phyloP scores from a whole-genome alignment of 208 protist genomes.

The Trypanosoma mega region DNA sequence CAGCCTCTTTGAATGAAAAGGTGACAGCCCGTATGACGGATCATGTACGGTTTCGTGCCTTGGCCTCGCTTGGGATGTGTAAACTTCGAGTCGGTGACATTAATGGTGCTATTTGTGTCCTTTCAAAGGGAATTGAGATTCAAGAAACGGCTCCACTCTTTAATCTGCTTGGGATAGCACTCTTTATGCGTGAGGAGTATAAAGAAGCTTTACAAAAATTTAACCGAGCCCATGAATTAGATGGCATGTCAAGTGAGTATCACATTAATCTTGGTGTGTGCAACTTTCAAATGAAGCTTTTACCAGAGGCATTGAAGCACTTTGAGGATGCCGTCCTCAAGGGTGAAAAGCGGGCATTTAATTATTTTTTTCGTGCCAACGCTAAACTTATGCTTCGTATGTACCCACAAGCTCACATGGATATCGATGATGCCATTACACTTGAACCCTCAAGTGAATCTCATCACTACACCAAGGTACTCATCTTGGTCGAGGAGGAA shows the following conservation, averaged over 20 bases:
- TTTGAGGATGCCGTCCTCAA: constrained; percentile 72
- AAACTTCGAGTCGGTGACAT: constrained; percentile 21
- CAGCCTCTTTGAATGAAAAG: constrained; percentile 47
- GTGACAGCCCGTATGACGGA: constrained; percentile 39
- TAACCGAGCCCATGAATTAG: constrained; percentile 64
- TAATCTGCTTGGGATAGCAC: constrained; percentile 74
- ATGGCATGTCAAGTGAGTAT: constrained; percentile 53
- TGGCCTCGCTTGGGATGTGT: constrained; percentile 35
- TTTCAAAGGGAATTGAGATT: constrained; percentile 57
- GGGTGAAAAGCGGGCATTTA: constrained; percentile 32
- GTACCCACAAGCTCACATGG: constrained; percentile 45
- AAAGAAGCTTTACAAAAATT: constrained; percentile 53
- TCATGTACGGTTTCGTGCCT: constrained; percentile 20
- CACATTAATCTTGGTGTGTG: constrained; percentile 68
- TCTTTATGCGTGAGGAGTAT: constrained; percentile 65
- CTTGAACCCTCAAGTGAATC: constrained; percentile 33
- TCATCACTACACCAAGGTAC: constrained; percentile 54
- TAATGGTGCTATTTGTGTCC: constrained; percentile 23
- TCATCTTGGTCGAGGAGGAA: constrained; percentile 40
- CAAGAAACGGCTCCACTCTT: constrained; percentile 58
- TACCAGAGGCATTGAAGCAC: constrained; percentile 57
- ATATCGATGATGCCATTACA: constrained; percentile 64
- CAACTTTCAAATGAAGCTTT: constrained; percentile 47
- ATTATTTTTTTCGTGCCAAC: constrained; percentile 80
- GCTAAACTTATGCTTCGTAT: constrained; percentile 53